Evolutionary conservation across 441 rosid genomes (phyloP), one percentile per base, ranked within the genome.

Genomic region (Aquilaria agallochum): DNA sequence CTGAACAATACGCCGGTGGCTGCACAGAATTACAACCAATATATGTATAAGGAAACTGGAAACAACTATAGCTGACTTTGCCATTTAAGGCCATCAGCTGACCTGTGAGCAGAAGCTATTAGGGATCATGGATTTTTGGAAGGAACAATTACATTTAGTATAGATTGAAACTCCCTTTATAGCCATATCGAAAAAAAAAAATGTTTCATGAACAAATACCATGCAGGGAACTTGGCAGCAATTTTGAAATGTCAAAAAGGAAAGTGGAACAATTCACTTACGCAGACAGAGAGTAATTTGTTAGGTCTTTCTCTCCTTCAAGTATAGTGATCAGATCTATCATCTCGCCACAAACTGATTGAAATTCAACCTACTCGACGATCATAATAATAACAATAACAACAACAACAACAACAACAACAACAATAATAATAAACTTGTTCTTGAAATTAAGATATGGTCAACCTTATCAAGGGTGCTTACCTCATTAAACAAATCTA

Each of bases 261-360:
- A 92, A 69, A 79, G 11, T 56, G 3, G 6, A 5, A 14, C 14
- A 11, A 45, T 0, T 12, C 10, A 83, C 95, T 87, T 67, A 92
- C 97, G 83, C 75, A 5, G 88, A 73, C 76, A 81, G 62, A 2
- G 83, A 75, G 78, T 83, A 92, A 66, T 87, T 87, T 58, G 93
- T 76, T 64, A 92, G 68, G 78, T 92, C 93, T 71, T 87, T 85
- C 77, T 89, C 91, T 58, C 96, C 93, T 77, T 89, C 91, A n/a
- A 85, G 74, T 31, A 89, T 86, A 60, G 96, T 92, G 67, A 89
- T 92, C 78, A 87, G 73, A 80, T 92, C 96, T 62, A 92, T 89
- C 96, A 89, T 89, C 78, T 92, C 91, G 68, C 96, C 96, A 2
- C 80, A 84, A 58, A 93, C 88, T 55, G 98, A 89, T 76, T 89